A percentile compares a stretch with the other conserved stretches of the same genome.
Evolutionary conservation across 225 moss, liverwort and hornwort genomes (phyloP).

Genomic region (Physcomitrellopsis africana): DNA sequence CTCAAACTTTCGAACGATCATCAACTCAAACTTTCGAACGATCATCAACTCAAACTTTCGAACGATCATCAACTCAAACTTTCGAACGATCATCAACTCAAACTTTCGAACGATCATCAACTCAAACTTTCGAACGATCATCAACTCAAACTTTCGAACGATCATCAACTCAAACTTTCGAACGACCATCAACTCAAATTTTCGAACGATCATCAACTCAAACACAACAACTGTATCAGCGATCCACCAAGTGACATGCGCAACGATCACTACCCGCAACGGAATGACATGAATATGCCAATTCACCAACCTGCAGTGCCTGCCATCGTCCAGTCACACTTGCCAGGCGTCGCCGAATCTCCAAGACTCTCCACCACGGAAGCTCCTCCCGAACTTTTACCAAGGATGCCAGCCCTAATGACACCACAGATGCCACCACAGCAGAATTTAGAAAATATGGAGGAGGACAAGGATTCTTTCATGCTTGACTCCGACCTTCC

Average conservation of each 20-base stretch:
- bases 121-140: neutral
- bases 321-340: neutral
- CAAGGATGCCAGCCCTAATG: neutral
- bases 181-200: neutral
- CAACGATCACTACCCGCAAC: neutral
- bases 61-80: too few relatives aligned
- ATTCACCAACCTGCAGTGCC: too few relatives aligned
- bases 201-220: neutral
- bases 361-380: neutral
- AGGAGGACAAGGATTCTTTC: neutral
- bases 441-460: neutral
- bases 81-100: neutral
- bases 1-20: neutral
- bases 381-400: neutral
- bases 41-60: neutral
- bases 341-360: conserved; percentile 1
- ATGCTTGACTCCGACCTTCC: conserved; percentile 4
- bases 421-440: neutral
- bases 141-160: too few relatives aligned
- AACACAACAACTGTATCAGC: neutral
- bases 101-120: too few relatives aligned
- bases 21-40: neutral
- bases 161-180: too few relatives aligned
- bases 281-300: neutral
- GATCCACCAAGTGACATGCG: neutral